phyloP scores from a whole-genome alignment of 768 basidiomycete genomes.

The Termitomyces sp. region DNA sequence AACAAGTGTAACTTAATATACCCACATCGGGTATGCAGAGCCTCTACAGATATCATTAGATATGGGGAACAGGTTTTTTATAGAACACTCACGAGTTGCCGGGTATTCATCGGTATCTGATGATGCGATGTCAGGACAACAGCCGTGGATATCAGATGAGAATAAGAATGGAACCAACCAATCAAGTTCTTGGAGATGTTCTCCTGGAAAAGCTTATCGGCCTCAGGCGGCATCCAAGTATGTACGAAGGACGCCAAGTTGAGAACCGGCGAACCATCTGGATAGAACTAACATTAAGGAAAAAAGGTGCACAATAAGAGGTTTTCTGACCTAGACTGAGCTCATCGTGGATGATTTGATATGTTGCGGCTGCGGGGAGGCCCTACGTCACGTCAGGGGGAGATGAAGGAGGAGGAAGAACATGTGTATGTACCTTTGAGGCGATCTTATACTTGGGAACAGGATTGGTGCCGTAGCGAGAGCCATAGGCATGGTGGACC shows the following conservation, averaged over 20 bases:
- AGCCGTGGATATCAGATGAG: not conserved
- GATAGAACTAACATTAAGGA: constrained; percentile 8
- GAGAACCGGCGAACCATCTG: constrained; percentile 56
- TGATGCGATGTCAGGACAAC: not conserved
- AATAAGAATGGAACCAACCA: constrained; percentile 19
- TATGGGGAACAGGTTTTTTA: not conserved
- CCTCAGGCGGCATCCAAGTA: constrained; percentile 60
- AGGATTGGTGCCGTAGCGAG: constrained; percentile 61
- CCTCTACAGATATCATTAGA: constrained; percentile 24
- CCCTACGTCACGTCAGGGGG: constrained; percentile 38
- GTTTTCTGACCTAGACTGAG: constrained; percentile 48
- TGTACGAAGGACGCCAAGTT: constrained; percentile 63
- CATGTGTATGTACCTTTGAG: constrained; percentile 34
- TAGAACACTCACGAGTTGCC: constrained; percentile 42
- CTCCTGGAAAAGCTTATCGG: constrained; percentile 52
- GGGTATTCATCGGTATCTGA: constrained; percentile 61
- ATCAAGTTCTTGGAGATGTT: constrained; percentile 68
- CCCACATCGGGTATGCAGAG: constrained; percentile 50
- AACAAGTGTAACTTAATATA: not conserved
- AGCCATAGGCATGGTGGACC: constrained; percentile 47
- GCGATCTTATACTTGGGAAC: constrained; percentile 70
- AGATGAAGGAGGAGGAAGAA: not conserved
- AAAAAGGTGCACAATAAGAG: not conserved
- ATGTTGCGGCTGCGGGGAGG: constrained; percentile 48
- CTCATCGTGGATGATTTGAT: constrained; percentile 58